Evolutionary conservation across 305 asterid genomes (phyloP).

Genomic region (Plantago rigida): DNA sequence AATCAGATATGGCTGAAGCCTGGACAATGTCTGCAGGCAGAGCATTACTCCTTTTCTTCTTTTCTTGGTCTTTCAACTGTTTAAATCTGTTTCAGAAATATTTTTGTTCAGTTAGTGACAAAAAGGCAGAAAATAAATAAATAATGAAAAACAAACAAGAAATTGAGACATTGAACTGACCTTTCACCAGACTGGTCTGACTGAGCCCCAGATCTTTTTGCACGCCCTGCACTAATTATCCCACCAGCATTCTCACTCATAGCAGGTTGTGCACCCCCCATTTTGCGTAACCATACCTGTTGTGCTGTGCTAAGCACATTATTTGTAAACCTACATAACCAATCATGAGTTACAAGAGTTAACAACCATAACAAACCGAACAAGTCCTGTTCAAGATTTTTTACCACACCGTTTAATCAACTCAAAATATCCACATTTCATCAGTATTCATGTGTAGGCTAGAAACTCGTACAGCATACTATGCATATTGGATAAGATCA

Average conservation of each 20-base stretch:
- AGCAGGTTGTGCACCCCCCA: conserved; percentile 91
- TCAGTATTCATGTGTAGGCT: no score
- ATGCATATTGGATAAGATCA: no score
- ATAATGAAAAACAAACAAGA: no score
- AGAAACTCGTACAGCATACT: no score
- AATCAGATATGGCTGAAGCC: conserved; percentile 42
- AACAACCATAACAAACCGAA: no score
- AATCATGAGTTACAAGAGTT: not conserved
- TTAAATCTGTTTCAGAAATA: conserved; percentile 51
- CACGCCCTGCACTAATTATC: conserved; percentile 93
- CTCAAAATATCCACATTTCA: no score
- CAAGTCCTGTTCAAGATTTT: no score
- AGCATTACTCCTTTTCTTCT: conserved; percentile 51
- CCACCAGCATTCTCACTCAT: conserved; percentile 84
- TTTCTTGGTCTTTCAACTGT: conserved; percentile 75
- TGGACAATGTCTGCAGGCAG: conserved; percentile 43
- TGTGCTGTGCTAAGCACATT: conserved; percentile 95
- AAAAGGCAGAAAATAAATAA: conserved; percentile 5
- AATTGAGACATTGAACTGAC: conserved; percentile 32
- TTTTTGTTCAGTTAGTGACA: conserved; percentile 26
- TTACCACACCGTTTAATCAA: no score
- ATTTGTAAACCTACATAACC: conserved; percentile 67
- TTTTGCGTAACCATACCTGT: conserved; percentile 90
- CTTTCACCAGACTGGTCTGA: conserved; percentile 66
- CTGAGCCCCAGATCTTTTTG: conserved; percentile 65